Evolutionary conservation across 208 protist species (phyloP), one percentile per base, ranked within the genome.

Genomic region (Wallacemonas sp.): DNA sequence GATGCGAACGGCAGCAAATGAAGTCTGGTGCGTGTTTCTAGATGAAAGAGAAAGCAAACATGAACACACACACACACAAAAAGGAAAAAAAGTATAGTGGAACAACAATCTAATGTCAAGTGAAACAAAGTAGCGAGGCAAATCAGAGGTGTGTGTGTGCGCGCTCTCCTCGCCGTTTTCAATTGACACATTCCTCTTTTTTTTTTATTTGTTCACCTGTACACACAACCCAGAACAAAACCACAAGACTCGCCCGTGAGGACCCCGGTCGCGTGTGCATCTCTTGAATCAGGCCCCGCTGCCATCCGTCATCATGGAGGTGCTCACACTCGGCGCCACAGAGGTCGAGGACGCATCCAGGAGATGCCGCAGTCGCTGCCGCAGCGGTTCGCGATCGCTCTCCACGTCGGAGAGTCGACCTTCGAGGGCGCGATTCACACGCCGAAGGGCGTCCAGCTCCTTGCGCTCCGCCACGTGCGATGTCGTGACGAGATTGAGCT

Each of bases 351-450:
- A 32, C 4, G 71, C 18, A 16, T 72, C 55, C 8, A 94, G 70
- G 16, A 94, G 57, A 44, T 79, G 81, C 55, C 86, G 85, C 45
- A 94, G 72, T 49, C 89, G 89, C 63, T 89, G 85, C 18, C 89
- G 82, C 64, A 94, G 66, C 39, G 86, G 85, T 11, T 89, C 86
- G 3, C 86, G 76, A 28, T 92, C 89, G 5, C 72, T 61, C 71
- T 94, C 85, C 25, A 90, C 74, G 29, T 88, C 80, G 16, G 69
- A 50, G n/a, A 94, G 72, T 10, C 89, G 85, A 14, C 39, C 57
- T 62, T 91, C 86, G 33, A 94, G 61, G n/a, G 75, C 77, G 16
- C 63, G 70, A 57, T 94, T 94, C n/a, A 84, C 77, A 23, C 72
- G 70, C 1, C 79, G 85, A 32, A 94, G 63, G 4, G 86, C 82